These are phyloP conservation scores for Plasmodium relictum DNA, from an alignment of 169 alveolate genomes.

Conservation along the genomic window DNA sequence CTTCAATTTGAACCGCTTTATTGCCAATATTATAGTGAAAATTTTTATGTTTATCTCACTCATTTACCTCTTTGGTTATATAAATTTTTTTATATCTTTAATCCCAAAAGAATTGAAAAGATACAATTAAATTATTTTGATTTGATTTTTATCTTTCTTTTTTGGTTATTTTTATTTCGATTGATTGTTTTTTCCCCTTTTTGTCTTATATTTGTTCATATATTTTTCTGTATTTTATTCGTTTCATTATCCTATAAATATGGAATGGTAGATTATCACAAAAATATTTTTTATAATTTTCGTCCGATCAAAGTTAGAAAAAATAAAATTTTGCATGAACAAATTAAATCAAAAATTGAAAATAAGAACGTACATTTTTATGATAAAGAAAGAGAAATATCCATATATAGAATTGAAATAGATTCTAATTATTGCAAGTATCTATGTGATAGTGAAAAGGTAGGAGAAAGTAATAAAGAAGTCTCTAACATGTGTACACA, in stretches of 20 bases:
- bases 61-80: constrained; percentile 59
- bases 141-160: constrained; percentile 38
- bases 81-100: constrained; percentile 67
- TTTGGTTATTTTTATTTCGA: constrained; percentile 69
- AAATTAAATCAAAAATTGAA: background rate
- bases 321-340: background rate
- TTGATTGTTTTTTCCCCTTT: constrained; percentile 57
- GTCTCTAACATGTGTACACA: no score
- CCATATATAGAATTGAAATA: constrained; percentile 5
- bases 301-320: constrained; percentile 16
- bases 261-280: constrained; percentile 1
- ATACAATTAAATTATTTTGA: constrained; percentile 50
- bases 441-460: background rate
- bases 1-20: constrained; percentile 82
- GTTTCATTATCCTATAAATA: constrained; percentile 67
- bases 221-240: constrained; percentile 67
- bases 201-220: constrained; percentile 34
- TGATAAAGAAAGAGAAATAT: constrained; percentile 8
- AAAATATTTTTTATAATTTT: constrained; percentile 21
- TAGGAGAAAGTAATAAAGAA: background rate
- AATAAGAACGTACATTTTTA: constrained; percentile 40
- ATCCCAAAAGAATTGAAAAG: constrained; percentile 27
- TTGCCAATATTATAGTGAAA: constrained; percentile 69
- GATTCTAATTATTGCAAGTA: constrained; percentile 54
- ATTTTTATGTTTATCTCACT: constrained; percentile 43